Evolutionary conservation across 805 yeast genomes (phyloP).

Genomic region (Pichia kluyveri): DNA sequence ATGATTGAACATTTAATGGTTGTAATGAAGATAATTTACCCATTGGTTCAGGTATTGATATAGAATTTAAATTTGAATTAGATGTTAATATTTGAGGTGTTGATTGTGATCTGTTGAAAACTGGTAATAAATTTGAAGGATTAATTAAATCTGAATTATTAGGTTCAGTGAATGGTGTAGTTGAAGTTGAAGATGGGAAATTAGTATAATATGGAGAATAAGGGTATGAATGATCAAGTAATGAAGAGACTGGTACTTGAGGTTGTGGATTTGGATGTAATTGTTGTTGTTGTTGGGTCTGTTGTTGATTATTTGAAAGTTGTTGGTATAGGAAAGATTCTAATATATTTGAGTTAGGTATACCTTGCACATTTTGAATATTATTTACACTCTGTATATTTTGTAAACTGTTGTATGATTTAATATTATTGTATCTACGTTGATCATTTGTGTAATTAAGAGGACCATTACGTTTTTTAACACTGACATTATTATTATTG

Average conservation of each 20-base stretch:
- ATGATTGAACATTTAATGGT: not conserved
- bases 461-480: not conserved
- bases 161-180: not conserved
- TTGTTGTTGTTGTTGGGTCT: not conserved
- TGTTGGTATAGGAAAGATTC: not conserved
- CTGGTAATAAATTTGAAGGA: slow-evolving; percentile 1
- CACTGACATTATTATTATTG: not conserved
- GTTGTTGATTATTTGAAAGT: not conserved
- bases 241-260: too few species aligned
- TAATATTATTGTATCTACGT: not conserved
- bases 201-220: not conserved
- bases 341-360: not conserved
- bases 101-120: not conserved
- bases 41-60: not conserved
- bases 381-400: not conserved
- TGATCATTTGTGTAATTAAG: not conserved
- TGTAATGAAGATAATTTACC: not conserved
- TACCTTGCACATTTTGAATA: not conserved
- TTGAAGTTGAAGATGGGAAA: not conserved
- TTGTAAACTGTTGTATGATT: not conserved
- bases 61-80: not conserved
- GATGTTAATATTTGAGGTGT: not conserved
- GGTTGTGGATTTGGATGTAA: not conserved
- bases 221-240: too few species aligned
- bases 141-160: not conserved